These are phyloP conservation scores for Blastobotrys capitulatus DNA, from an alignment of 1,139 yeast genomes.

Conservation along the genomic window DNA sequence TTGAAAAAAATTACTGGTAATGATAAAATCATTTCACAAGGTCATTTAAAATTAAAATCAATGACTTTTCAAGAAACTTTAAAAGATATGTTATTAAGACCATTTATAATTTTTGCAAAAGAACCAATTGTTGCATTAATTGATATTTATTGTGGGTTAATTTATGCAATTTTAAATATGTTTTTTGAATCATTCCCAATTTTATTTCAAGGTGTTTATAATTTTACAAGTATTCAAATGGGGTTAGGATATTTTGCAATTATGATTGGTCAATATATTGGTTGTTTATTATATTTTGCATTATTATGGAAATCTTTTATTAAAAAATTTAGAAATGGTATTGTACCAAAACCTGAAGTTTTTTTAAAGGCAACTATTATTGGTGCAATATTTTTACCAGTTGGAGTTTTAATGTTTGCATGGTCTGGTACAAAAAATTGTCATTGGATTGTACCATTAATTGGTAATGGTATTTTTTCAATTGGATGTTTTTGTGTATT, in stretches of 20 bases:
- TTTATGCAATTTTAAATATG: background rate
- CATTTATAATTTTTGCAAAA: conserved; percentile 7
- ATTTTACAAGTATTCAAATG: conserved; percentile 43
- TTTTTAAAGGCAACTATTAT: conserved; percentile 33
- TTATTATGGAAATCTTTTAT: conserved; percentile 7
- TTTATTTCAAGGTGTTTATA: conserved; percentile 34
- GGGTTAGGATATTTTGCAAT: conserved; percentile 43
- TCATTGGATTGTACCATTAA: conserved; percentile 77
- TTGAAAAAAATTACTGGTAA: conserved; percentile 39
- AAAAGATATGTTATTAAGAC: conserved; percentile 12
- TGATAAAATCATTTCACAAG: conserved; percentile 8
- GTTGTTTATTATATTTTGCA: conserved; percentile 11
- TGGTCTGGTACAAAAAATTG: conserved; percentile 51
- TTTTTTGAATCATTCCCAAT: background rate
- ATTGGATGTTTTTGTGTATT: conserved; percentile 30
- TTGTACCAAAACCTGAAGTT: conserved; percentile 36
- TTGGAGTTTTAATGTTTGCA: conserved; percentile 45
- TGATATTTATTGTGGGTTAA: background rate
- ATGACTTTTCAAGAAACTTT: conserved; percentile 12
- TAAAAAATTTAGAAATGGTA: background rate
- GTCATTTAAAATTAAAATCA: conserved; percentile 3
- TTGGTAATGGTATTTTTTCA: conserved; percentile 72
- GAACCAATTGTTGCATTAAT: conserved; percentile 9
- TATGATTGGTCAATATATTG: conserved; percentile 42
- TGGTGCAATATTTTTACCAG: conserved; percentile 51